These are phyloP conservation scores for Dipteronia dyeriana DNA, from an alignment of 345 rosid genomes.

Conservation along the genomic window DNA sequence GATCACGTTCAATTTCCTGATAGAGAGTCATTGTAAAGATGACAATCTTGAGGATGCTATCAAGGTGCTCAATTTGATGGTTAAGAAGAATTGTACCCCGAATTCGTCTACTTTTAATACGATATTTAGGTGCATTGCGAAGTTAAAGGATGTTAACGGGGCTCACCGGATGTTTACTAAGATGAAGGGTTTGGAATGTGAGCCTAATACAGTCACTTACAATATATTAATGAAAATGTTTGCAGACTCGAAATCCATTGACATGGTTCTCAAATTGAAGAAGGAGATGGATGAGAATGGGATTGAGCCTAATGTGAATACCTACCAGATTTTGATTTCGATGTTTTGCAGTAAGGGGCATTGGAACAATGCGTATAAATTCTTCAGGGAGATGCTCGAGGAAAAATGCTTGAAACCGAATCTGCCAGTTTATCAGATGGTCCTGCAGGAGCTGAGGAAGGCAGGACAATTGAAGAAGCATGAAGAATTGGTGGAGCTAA, in stretches of 20 bases:
- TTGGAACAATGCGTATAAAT: constrained; percentile 92
- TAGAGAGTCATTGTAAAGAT: constrained; percentile 75
- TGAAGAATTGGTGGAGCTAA: constrained; percentile 89
- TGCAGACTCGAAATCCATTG: constrained; percentile 62
- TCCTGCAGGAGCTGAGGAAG: constrained; percentile 69
- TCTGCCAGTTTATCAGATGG: constrained; percentile 63
- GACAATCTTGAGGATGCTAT: constrained; percentile 62
- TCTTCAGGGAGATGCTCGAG: constrained; percentile 79
- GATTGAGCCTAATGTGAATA: constrained; percentile 86
- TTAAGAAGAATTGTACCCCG: constrained; percentile 58
- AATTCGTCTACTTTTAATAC: constrained; percentile 77
- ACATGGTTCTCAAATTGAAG: constrained; percentile 93
- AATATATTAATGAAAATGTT: constrained; percentile 85
- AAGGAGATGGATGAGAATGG: constrained; percentile 85
- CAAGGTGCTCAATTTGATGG: constrained; percentile 70
- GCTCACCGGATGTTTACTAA: constrained; percentile 71
- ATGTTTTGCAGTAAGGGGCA: constrained; percentile 96
- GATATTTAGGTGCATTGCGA: constrained; percentile 67
- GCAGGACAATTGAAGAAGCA: constrained; percentile 89
- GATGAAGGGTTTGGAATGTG: constrained; percentile 72
- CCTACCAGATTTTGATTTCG: constrained; percentile 68
- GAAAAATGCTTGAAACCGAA: constrained; percentile 80
- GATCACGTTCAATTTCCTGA: constrained; percentile 68
- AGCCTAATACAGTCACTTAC: constrained; percentile 67
- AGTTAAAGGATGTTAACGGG: constrained; percentile 75